Base-by-base conservation (phyloP, 1,284 basidiomycete species). In the Omphalotus olearius region DNA sequence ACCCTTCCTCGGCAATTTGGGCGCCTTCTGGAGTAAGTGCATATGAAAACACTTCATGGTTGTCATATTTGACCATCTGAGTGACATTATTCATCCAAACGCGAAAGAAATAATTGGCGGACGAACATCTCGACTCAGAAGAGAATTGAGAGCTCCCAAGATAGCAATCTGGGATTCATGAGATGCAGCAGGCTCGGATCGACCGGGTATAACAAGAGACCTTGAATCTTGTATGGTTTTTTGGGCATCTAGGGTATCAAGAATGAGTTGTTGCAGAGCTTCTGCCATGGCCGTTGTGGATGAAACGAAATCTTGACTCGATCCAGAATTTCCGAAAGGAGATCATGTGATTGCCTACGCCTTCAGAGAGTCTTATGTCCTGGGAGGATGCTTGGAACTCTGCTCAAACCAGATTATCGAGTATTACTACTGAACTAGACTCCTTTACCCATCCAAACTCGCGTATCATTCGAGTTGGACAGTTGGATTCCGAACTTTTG, bases 401-500 rank as follows among this genome's bases (percentile, higher is more conserved):
- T 55, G 82, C 83, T 2, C 79, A 83, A 56, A 74, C 79, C 25
- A 69, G 64, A 10, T 69, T 91, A 9, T 59, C 70, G 25, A 66
- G 71, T 6, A 76, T 85, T 33, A 69, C 72, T 52, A 64, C 68
- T 26, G 66, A 69, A 14, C 56, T 82, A 13, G 60, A 58, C 23
- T 57, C 64, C 6, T 55, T 61, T 11, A 53, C 60, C 10, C 56
- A 64, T 6, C 69, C 72, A 30, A 54, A 59, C 47, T 66, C 76
- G 25, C 75, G 85, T 18, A 74, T 87, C 6, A 76, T 85, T 28
- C 87, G 95, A 47, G 93, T 98, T 38, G 88, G 88, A 23, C 93
- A 98, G 69, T 81, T 98, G 44, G 97, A 99, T 68, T 86, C 96
- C 0, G 88, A 94, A 61, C 76, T 96, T 26, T 80, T 99, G 42